These are phyloP conservation scores for Camelina neglecta DNA, from an alignment of 345 rosid genomes.

Conservation along the genomic window DNA sequence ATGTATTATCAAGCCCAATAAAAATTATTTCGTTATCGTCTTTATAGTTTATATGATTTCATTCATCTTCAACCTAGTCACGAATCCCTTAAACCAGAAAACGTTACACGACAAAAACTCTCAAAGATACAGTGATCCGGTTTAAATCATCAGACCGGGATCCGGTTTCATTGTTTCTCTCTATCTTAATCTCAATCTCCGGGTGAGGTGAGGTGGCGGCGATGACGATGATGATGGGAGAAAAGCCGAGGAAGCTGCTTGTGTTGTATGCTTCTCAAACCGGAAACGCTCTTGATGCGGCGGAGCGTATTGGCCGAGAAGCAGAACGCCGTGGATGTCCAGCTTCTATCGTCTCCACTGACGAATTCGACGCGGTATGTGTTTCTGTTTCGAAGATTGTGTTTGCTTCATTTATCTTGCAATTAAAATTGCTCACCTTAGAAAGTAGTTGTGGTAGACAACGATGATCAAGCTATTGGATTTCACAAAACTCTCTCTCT, in stretches of 20 bases:
- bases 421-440: background rate
- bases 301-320: slow-evolving; percentile 82
- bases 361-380: slow-evolving; percentile 66
- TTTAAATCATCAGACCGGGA: background rate
- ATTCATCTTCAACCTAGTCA: no score
- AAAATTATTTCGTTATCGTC: no score
- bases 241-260: slow-evolving; percentile 49
- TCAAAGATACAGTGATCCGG: no score
- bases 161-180: background rate
- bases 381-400: background rate
- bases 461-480: background rate
- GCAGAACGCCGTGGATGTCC: slow-evolving; percentile 78
- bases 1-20: no score
- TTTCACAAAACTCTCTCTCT: background rate
- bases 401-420: background rate
- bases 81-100: no score
- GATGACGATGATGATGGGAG: slow-evolving; percentile 46
- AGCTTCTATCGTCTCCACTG: slow-evolving; percentile 54
- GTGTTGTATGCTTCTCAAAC: slow-evolving; percentile 84
- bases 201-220: background rate
- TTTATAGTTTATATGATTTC: no score
- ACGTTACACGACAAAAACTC: no score
- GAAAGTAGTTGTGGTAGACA: background rate
- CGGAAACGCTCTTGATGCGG: slow-evolving; percentile 84
- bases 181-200: background rate